A percentile compares a stretch with the other conserved stretches of the same genome.
Evolutionary conservation across 2,329 filamentous ascomycete genomes (phyloP).

Genomic region (Cadophora gregata): DNA sequence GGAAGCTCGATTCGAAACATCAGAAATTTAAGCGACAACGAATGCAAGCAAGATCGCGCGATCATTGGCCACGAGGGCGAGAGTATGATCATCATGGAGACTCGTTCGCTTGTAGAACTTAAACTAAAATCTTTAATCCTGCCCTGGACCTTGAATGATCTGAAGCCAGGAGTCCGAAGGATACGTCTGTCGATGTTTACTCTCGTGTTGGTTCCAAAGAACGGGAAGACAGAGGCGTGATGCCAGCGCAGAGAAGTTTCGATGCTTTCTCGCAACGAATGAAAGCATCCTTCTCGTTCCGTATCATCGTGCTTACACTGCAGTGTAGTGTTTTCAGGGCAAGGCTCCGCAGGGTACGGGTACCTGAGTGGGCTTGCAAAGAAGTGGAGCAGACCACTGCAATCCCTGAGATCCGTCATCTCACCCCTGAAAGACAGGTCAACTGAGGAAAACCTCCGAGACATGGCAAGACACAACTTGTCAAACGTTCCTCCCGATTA

Average conservation of each 20-base stretch:
- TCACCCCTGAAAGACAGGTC: not conserved
- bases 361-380: slow-evolving; percentile 1
- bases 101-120: slow-evolving; percentile 4
- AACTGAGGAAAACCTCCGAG: slow-evolving; percentile 8
- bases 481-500: not conserved
- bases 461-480: slow-evolving; percentile 12
- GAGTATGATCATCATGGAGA: slow-evolving; percentile 14
- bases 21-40: not conserved
- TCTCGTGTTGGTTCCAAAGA: not conserved
- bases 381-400: not conserved
- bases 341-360: not conserved
- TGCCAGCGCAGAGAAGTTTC: not conserved
- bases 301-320: slow-evolving; percentile 1
- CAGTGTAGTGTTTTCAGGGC: not conserved
- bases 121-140: not conserved
- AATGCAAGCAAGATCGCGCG: slow-evolving; percentile 3
- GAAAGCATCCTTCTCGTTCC: slow-evolving; percentile 1
- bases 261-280: not conserved
- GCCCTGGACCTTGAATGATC: slow-evolving; percentile 7
- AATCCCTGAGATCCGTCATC: slow-evolving; percentile 7
- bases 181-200: not conserved
- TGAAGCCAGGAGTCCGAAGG: slow-evolving; percentile 3
- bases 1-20: slow-evolving; percentile 6
- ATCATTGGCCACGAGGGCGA: slow-evolving; percentile 13
- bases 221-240: not conserved